These are phyloP conservation scores for Erythrobasidium hasegawianum DNA, from an alignment of 1,284 basidiomycete species.

Conservation along the genomic window DNA sequence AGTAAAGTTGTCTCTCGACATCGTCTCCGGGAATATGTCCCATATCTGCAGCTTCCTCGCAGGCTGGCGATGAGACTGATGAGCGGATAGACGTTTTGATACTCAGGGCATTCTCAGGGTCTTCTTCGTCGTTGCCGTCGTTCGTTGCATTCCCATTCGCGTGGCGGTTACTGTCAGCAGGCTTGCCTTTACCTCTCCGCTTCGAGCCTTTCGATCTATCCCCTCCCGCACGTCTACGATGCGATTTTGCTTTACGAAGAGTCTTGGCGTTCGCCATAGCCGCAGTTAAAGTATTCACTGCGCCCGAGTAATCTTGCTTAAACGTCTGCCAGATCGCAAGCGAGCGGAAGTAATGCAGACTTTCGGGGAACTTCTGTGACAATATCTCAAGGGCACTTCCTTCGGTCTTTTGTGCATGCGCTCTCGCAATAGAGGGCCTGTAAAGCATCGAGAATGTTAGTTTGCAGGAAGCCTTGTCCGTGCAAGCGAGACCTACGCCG, in stretches of 20 bases:
- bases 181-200: slow-evolving; percentile 33
- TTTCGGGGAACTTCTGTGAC: slow-evolving; percentile 64
- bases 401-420: slow-evolving; percentile 71
- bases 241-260: slow-evolving; percentile 60
- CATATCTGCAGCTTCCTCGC: slow-evolving; percentile 36
- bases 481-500: slow-evolving; percentile 57
- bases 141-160: no score
- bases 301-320: slow-evolving; percentile 68
- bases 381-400: slow-evolving; percentile 68
- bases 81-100: slow-evolving; percentile 4
- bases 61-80: slow-evolving; percentile 58
- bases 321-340: slow-evolving; percentile 78
- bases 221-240: slow-evolving; percentile 52
- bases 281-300: slow-evolving; percentile 69
- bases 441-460: neutral
- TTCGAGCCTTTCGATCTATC: slow-evolving; percentile 53
- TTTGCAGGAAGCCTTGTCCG: no score
- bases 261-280: slow-evolving; percentile 69
- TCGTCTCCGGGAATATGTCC: slow-evolving; percentile 41
- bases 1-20: slow-evolving; percentile 70
- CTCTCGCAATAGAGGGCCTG: slow-evolving; percentile 53
- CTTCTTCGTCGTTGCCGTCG: no score
- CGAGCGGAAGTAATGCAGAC: slow-evolving; percentile 72
- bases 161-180: neutral
- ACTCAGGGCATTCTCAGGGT: no score